Base-by-base conservation (phyloP, 2,329 filamentous ascomycete genomes). In the Aspergillus latus region DNA sequence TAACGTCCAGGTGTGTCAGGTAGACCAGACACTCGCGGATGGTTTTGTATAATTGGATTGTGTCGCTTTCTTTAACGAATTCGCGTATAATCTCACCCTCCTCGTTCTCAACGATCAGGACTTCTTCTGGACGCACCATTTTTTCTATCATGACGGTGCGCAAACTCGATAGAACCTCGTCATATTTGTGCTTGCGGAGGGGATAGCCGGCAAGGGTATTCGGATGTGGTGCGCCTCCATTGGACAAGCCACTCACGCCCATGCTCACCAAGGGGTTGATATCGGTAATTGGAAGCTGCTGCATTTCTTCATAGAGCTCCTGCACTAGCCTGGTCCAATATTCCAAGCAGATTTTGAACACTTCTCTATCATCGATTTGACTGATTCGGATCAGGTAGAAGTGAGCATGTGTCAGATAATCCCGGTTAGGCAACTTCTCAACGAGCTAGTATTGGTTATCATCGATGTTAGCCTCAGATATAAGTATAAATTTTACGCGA, bases 261-360 rank as follows among this genome's bases (percentile, higher is more conserved):
- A 95, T 89, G 67, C 85, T 88, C 68, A 96, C 84, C 15, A 99
- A 82, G 9, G 94, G 92, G 72, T 96, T 97, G 67, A 94, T 81
- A 66, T 99, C 94, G 51, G 90, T 92, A 64, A 97, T 90, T 6
- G 94, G 95, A 2, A 97, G 85, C 62, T 92, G 85, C 75, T 99
- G 94, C 92, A 97, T 97, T 79, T 99, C 94, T 72, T 99, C 94
- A 72, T 97, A 99, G 21, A 99, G 84, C 75, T 97, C 94, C 69
- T 96, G 93, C 5, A 99, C 95, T 49, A 97, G 83, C 77, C 97
- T 97, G 37, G 95, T 94, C 94, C 94, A 99, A 79, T 99, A 99
- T 74, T 99, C 95, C 60, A 99, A 81, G 72, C 90, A 96, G 69
- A 99, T 99, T 82, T 99, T 99, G 85, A 99, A 99, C 62, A 99